Conservation (phyloP, 116 monocot genomes). For the Trichopus zeylanicus region DNA sequence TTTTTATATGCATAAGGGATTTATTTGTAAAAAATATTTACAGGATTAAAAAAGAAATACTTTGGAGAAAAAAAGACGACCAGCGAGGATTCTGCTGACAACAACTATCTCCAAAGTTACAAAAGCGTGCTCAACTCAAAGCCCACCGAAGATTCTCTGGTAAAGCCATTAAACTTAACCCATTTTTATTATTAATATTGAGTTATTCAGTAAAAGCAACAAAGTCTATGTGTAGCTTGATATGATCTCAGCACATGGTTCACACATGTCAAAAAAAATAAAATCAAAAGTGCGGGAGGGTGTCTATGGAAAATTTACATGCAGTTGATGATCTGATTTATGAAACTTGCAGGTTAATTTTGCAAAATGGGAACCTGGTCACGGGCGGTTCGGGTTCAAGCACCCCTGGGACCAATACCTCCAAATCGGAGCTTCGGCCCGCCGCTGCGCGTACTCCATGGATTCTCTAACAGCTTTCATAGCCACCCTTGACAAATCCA, state of each 20-base stretch:
- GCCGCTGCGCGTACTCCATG: not conserved
- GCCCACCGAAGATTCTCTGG: slow-evolving; percentile 58
- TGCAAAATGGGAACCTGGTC: slow-evolving; percentile 28
- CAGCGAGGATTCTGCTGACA: slow-evolving; percentile 13
- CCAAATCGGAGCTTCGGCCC: not conserved
- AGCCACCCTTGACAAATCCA: not conserved
- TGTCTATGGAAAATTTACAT: too few species aligned
- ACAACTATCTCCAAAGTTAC: slow-evolving; percentile 33
- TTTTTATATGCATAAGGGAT: not conserved
- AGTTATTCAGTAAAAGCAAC: not conserved
- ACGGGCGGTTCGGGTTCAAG: slow-evolving; percentile 17
- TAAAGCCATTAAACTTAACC: slow-evolving; percentile 6
- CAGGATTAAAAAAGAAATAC: slow-evolving; percentile 31
- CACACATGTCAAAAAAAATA: not conserved
- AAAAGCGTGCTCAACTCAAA: slow-evolving; percentile 68
- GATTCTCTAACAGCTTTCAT: not conserved
- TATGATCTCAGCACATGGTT: not conserved
- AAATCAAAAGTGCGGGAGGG: too few species aligned
- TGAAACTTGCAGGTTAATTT: not conserved
- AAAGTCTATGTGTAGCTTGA: not conserved
- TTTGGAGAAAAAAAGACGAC: slow-evolving; percentile 21
- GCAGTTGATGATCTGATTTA: not conserved
- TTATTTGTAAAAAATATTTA: not conserved
- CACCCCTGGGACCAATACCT: slow-evolving; percentile 24
- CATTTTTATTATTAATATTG: too few species aligned